Conservation (phyloP, 2,329 filamentous ascomycete genomes). For the Alternaria atra region DNA sequence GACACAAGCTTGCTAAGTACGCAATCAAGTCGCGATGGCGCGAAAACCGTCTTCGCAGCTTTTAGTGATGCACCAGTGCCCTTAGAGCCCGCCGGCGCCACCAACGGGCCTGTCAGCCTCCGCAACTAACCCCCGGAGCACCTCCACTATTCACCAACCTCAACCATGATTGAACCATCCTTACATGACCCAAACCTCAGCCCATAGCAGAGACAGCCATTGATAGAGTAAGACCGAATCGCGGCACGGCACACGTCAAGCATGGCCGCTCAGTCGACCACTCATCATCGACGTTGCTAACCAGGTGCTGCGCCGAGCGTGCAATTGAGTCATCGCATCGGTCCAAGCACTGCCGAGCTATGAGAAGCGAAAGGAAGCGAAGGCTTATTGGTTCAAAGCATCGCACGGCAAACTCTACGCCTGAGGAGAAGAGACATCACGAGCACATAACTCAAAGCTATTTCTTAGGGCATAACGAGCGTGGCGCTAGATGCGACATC, state of each 20-base stretch:
- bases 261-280: background rate
- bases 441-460: background rate
- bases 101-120: conserved; percentile 1
- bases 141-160: conserved; percentile 1
- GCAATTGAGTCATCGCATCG: background rate
- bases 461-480: background rate
- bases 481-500: conserved; percentile 13
- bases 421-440: conserved; percentile 6
- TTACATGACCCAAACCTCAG: background rate
- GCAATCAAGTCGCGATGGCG: background rate
- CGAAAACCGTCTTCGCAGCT: conserved; percentile 4
- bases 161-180: background rate
- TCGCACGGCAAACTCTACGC: background rate
- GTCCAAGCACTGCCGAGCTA: conserved; percentile 4
- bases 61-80: conserved; percentile 1
- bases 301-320: background rate
- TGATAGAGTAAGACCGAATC: background rate
- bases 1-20: background rate
- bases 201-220: background rate
- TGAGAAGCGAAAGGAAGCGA: conserved; percentile 2
- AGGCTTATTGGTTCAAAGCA: conserved; percentile 14
- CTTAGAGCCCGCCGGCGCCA: background rate
- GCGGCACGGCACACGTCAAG: conserved; percentile 2
- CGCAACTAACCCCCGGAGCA: conserved; percentile 3
- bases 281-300: background rate